Evolutionary conservation across 345 rosid genomes (phyloP).

Genomic region (Acer yangbiense): DNA sequence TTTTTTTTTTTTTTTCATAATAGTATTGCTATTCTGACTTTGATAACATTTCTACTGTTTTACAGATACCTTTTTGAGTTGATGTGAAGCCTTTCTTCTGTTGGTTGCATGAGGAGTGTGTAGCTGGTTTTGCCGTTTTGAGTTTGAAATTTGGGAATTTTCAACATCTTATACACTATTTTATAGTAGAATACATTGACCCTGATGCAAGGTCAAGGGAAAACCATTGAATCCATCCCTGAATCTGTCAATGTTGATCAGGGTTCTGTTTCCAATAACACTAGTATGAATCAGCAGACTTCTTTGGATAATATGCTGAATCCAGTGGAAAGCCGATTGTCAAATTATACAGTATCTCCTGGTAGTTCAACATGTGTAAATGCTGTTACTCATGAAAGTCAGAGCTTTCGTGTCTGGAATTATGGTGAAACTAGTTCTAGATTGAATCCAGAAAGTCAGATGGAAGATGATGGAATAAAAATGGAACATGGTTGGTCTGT

Average conservation of each 20-base stretch:
- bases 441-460: slow-evolving; percentile 43
- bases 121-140: slow-evolving; percentile 14
- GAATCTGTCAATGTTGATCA: slow-evolving; percentile 55
- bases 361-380: slow-evolving; percentile 38
- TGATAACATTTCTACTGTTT: background rate
- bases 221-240: slow-evolving; percentile 49
- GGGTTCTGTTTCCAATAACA: slow-evolving; percentile 43
- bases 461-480: slow-evolving; percentile 44
- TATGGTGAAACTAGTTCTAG: slow-evolving; percentile 66
- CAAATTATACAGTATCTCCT: slow-evolving; percentile 45
- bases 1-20: background rate
- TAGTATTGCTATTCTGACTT: background rate
- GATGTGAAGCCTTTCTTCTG: slow-evolving; percentile 17
- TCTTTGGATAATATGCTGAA: slow-evolving; percentile 43
- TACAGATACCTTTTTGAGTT: slow-evolving; percentile 22
- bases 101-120: slow-evolving; percentile 25
- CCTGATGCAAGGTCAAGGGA: slow-evolving; percentile 66
- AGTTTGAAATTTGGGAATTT: slow-evolving; percentile 20
- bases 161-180: slow-evolving; percentile 20
- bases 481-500: slow-evolving; percentile 52
- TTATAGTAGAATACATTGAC: slow-evolving; percentile 33
- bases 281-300: slow-evolving; percentile 41
- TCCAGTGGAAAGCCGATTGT: slow-evolving; percentile 47
- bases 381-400: slow-evolving; percentile 43
- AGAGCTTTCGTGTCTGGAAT: slow-evolving; percentile 54